Conservation (phyloP, 1,284 basidiomycete genomes). For the Tilletia horrida region DNA sequence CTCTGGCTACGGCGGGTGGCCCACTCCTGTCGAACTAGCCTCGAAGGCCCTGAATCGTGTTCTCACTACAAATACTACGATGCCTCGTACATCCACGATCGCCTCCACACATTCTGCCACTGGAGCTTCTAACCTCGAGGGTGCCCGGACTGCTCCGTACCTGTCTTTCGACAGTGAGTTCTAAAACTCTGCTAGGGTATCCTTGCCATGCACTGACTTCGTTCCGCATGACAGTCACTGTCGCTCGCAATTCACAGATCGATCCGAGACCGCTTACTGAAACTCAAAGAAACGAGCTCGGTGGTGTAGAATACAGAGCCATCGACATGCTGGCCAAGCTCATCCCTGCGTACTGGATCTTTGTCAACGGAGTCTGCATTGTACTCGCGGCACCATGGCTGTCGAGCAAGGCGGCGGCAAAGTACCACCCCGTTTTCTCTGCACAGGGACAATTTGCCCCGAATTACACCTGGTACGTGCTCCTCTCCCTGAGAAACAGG, state of each 20-base stretch:
- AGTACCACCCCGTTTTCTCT: slow-evolving; percentile 39
- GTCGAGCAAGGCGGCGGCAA: slow-evolving; percentile 34
- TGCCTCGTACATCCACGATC: slow-evolving; percentile 70
- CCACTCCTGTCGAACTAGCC: slow-evolving; percentile 69
- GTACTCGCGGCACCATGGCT: slow-evolving; percentile 50
- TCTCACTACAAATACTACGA: slow-evolving; percentile 63
- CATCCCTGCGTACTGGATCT: slow-evolving; percentile 39
- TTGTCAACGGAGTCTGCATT: slow-evolving; percentile 30
- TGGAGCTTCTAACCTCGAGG: slow-evolving; percentile 47
- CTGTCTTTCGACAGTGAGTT: slow-evolving; percentile 67
- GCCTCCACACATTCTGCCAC: slow-evolving; percentile 44
- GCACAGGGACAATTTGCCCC: slow-evolving; percentile 43
- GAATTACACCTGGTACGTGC: slow-evolving; percentile 50
- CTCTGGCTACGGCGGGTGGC: slow-evolving; percentile 77
- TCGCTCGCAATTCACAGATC: slow-evolving; percentile 77
- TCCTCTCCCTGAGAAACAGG: background rate
- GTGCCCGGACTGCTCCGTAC: slow-evolving; percentile 65
- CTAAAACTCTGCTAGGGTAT: no score
- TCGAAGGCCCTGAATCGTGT: slow-evolving; percentile 58
- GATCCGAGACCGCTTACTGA: slow-evolving; percentile 64
- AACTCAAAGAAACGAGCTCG: slow-evolving; percentile 84
- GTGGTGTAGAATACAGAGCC: slow-evolving; percentile 90
- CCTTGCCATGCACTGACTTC: background rate
- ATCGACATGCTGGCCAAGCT: slow-evolving; percentile 66
- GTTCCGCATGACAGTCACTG: slow-evolving; percentile 26